A percentile compares a stretch with the other conserved stretches of the same genome.
phyloP scores from a whole-genome alignment of 441 rosid species.

The Populus trichocarpa region DNA sequence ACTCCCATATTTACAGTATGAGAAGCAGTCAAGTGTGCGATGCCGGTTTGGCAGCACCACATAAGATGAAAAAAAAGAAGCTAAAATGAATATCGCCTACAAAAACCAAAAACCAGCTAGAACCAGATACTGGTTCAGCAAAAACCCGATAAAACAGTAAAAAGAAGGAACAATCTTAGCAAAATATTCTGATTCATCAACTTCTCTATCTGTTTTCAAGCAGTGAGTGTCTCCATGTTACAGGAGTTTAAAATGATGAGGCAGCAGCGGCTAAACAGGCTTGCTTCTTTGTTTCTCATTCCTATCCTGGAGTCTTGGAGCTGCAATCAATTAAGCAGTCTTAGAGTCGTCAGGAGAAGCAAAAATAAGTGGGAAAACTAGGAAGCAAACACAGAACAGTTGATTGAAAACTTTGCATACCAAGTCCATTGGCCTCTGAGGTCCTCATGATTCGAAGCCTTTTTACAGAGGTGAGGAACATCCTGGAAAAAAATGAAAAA shows the following conservation, averaged over 20 bases:
- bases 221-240: slow-evolving; percentile 30
- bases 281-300: slow-evolving; percentile 55
- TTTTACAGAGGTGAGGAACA: slow-evolving; percentile 70
- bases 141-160: slow-evolving; percentile 21
- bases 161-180: slow-evolving; percentile 18
- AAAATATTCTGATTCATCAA: slow-evolving; percentile 21
- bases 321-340: slow-evolving; percentile 33
- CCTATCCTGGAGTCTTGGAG: slow-evolving; percentile 56
- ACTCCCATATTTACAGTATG: slow-evolving; percentile 86
- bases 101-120: slow-evolving; percentile 30
- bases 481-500: slow-evolving; percentile 35
- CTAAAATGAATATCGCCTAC: slow-evolving; percentile 37
- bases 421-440: slow-evolving; percentile 74
- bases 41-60: slow-evolving; percentile 30
- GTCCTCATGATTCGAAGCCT: slow-evolving; percentile 89
- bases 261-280: slow-evolving; percentile 34
- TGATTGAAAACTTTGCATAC: slow-evolving; percentile 23
- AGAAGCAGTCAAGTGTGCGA: slow-evolving; percentile 44
- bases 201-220: slow-evolving; percentile 37
- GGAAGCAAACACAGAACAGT: background rate
- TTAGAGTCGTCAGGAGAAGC: slow-evolving; percentile 3
- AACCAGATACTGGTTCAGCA: slow-evolving; percentile 24
- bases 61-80: slow-evolving; percentile 8
- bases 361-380: background rate
- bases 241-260: slow-evolving; percentile 13